phyloP scores from a whole-genome alignment of 2,329 filamentous ascomycete genomes.

The Colletotrichum sp. region DNA sequence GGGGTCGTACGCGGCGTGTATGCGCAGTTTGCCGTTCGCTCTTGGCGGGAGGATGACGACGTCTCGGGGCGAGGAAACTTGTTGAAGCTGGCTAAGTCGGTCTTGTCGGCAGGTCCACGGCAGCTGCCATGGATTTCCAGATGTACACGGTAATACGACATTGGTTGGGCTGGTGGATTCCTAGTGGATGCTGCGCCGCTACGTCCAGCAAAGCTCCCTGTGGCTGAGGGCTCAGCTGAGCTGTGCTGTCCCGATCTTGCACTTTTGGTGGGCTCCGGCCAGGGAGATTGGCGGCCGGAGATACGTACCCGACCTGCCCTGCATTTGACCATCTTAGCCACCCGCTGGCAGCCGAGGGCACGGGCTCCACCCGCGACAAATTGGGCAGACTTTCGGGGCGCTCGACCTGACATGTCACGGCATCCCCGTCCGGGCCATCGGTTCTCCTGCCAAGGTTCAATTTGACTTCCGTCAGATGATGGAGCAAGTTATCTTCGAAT shows the following conservation, averaged over 20 bases:
- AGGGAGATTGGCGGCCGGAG: neutral
- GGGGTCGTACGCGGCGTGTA: constrained; percentile 7
- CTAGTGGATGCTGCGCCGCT: constrained; percentile 21
- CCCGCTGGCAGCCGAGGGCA: constrained; percentile 6
- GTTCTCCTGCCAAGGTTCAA: neutral
- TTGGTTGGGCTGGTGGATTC: constrained; percentile 22
- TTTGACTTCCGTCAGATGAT: neutral
- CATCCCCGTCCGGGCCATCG: neutral
- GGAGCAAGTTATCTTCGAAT: neutral
- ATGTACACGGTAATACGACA: constrained; percentile 19
- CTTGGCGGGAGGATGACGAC: constrained; percentile 21
- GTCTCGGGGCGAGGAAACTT: constrained; percentile 1
- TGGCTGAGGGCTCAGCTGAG: constrained; percentile 22
- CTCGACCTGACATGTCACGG: neutral
- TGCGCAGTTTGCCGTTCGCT: constrained; percentile 4
- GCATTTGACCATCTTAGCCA: neutral
- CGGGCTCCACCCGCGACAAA: neutral
- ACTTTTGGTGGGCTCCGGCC: neutral
- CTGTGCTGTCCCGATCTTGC: constrained; percentile 2
- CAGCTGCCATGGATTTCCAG: constrained; percentile 12
- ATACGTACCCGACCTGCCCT: neutral
- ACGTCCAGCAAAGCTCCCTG: constrained; percentile 19
- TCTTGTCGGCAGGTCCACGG: constrained; percentile 4
- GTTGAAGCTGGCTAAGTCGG: constrained; percentile 3
- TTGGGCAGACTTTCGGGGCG: constrained; percentile 9